Evolutionary conservation across 2,329 filamentous ascomycete genomes (phyloP).

Genomic region (Raffaelea deltoideospora): DNA sequence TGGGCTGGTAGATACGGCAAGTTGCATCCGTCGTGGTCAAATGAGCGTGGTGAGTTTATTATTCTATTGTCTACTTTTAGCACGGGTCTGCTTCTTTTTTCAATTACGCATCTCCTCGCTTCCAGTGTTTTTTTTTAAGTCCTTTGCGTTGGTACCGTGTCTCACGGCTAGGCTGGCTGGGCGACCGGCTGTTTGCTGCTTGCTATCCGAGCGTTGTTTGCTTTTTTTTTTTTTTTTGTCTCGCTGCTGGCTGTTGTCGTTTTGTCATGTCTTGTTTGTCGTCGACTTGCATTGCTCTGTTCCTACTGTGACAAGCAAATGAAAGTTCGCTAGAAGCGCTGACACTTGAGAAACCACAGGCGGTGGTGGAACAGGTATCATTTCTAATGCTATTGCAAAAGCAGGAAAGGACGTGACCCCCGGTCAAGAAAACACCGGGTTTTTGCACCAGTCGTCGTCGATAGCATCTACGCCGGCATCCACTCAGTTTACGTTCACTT

Average conservation of each 20-base stretch:
- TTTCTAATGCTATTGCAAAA: slow-evolving; percentile 82
- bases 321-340: neutral
- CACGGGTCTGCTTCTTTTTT: neutral
- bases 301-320: neutral
- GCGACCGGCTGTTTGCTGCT: too few species aligned
- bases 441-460: slow-evolving; percentile 49
- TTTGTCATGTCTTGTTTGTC: too few species aligned
- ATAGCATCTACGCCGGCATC: slow-evolving; percentile 52
- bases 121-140: too few species aligned
- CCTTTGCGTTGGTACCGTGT: too few species aligned
- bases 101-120: too few species aligned
- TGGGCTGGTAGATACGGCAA: slow-evolving; percentile 37
- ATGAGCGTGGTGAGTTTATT: slow-evolving; percentile 3
- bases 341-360: neutral
- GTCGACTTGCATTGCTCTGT: neutral
- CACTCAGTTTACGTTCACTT: slow-evolving; percentile 92
- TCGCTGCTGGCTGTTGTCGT: too few species aligned
- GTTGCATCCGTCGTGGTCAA: slow-evolving; percentile 21
- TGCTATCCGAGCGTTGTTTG: too few species aligned
- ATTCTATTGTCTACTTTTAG: neutral
- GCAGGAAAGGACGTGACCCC: slow-evolving; percentile 54
- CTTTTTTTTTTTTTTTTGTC: too few species aligned
- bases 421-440: slow-evolving; percentile 65
- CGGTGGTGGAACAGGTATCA: slow-evolving; percentile 55
- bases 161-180: too few species aligned